Conservation (phyloP, 345 rosid genomes). For the Populus ilicifolia region DNA sequence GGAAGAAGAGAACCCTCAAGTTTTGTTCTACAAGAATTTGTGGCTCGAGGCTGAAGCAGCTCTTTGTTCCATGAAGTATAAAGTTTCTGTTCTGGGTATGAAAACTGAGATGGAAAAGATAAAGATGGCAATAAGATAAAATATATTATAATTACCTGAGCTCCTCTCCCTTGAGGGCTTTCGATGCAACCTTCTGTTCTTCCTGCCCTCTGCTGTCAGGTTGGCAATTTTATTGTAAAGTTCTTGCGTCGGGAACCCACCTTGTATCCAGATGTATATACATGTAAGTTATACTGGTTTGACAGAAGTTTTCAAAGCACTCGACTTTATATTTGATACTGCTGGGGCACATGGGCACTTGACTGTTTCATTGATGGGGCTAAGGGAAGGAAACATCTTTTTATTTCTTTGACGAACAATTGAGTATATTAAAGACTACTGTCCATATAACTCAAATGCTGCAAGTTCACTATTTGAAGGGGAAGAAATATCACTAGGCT, state of each 20-base stretch:
- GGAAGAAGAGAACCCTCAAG: slow-evolving; percentile 26
- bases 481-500: not conserved
- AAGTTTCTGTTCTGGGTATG: slow-evolving; percentile 10
- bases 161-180: not conserved
- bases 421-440: not conserved
- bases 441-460: not conserved
- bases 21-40: slow-evolving; percentile 33
- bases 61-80: slow-evolving; percentile 32
- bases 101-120: not conserved
- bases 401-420: not conserved
- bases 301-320: too few species aligned
- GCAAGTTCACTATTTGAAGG: not conserved
- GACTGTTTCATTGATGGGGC: too few species aligned
- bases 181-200: not conserved
- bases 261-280: too few species aligned
- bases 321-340: too few species aligned
- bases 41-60: slow-evolving; percentile 50
- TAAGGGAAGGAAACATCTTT: too few species aligned
- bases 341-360: too few species aligned
- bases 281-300: too few species aligned
- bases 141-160: not conserved
- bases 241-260: too few species aligned
- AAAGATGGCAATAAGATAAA: not conserved
- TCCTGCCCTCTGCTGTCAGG: not conserved
- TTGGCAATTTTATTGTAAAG: too few species aligned